Percentiles rank a stretch among this genome's conserved stretches.
phyloP scores from a whole-genome alignment of 129 eudicot species.

The Oenanthe sinensis region DNA sequence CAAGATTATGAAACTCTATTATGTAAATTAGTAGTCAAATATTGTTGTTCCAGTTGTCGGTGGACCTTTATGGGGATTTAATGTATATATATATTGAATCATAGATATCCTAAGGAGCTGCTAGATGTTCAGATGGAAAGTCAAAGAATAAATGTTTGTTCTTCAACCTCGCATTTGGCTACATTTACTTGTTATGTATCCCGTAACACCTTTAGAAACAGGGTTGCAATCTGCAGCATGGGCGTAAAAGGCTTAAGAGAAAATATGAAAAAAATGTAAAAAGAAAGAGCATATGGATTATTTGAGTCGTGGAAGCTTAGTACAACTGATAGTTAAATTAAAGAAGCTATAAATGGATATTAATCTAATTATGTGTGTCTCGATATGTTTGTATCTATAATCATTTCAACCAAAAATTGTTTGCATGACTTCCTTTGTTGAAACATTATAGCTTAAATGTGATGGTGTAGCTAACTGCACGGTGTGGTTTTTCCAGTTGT shows the following conservation, averaged over 20 bases:
- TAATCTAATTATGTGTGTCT: background rate
- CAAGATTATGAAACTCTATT: background rate
- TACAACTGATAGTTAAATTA: background rate
- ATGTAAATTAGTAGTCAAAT: background rate
- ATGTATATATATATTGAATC: background rate
- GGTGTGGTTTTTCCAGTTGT: too few species aligned
- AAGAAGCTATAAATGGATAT: background rate
- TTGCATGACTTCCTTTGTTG: background rate
- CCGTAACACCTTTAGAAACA: background rate
- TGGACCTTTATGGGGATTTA: background rate
- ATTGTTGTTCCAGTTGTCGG: background rate
- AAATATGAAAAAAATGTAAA: background rate
- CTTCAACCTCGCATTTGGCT: too few species aligned
- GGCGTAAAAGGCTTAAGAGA: background rate
- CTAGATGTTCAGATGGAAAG: too few species aligned
- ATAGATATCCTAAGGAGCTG: background rate
- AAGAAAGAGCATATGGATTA: background rate
- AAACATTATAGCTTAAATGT: background rate
- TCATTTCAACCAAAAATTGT: background rate
- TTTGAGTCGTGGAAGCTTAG: background rate
- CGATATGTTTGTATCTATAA: background rate
- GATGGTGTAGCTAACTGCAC: background rate
- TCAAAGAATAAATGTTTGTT: too few species aligned
- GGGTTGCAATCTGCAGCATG: background rate
- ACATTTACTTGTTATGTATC: background rate